Percentiles rank a stretch among this genome's conserved stretches.
Conservation (phyloP, 768 basidiomycete genomes). For the Daedaleopsis sinensis region DNA sequence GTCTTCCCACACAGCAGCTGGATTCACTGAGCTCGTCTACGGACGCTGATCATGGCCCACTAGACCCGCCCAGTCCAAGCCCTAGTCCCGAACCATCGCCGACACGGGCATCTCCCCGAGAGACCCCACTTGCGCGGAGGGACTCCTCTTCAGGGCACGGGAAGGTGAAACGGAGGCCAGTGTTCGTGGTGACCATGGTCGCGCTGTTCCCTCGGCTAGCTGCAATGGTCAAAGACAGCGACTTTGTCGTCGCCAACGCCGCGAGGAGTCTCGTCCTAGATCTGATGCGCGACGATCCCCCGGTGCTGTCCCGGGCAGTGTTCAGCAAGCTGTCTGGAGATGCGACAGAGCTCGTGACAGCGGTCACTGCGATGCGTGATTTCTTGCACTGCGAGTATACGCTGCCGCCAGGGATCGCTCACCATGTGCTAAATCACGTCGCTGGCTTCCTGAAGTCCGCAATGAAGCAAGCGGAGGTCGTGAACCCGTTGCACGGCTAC, state of each 20-base stretch:
- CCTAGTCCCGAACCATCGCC: slow-evolving; percentile 29
- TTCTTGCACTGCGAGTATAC: slow-evolving; percentile 57
- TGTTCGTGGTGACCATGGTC: slow-evolving; percentile 67
- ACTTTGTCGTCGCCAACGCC: slow-evolving; percentile 55
- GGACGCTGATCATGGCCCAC: slow-evolving; percentile 26
- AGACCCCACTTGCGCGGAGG: slow-evolving; percentile 22
- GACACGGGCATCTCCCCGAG: slow-evolving; percentile 38
- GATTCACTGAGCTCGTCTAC: slow-evolving; percentile 48
- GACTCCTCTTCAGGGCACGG: slow-evolving; percentile 44
- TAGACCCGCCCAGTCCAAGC: slow-evolving; percentile 23
- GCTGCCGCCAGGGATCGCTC: slow-evolving; percentile 66
- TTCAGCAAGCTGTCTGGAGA: slow-evolving; percentile 62
- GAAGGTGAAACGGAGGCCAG: slow-evolving; percentile 56
- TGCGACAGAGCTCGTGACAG: slow-evolving; percentile 46
- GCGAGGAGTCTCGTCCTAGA: slow-evolving; percentile 63
- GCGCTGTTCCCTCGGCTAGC: slow-evolving; percentile 58
- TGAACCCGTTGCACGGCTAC: slow-evolving; percentile 52
- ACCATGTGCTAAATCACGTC: slow-evolving; percentile 71
- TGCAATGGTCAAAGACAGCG: slow-evolving; percentile 52
- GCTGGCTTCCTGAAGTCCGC: slow-evolving; percentile 65
- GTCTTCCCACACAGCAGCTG: slow-evolving; percentile 59
- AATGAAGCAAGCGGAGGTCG: slow-evolving; percentile 45
- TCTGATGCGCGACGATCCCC: slow-evolving; percentile 75
- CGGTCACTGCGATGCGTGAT: slow-evolving; percentile 54
- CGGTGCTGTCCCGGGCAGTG: slow-evolving; percentile 61